These are phyloP conservation scores for Pseudoscleropodium purum DNA, from an alignment of 225 moss, liverwort and hornwort species.

Conservation along the genomic window DNA sequence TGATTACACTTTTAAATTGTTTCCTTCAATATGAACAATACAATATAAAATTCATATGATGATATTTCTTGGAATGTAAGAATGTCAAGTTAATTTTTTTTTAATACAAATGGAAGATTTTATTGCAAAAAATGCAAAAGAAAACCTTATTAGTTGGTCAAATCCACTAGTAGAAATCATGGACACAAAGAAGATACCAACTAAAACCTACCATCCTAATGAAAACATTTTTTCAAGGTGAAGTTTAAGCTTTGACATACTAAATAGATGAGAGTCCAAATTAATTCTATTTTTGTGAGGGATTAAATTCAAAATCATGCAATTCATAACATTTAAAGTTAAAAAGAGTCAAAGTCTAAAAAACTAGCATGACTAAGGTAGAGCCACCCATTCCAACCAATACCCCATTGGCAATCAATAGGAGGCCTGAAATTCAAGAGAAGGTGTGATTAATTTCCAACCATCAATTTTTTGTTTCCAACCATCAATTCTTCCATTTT, in stretches of 20 bases:
- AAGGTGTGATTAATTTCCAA: too few species aligned
- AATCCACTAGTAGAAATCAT: fast-evolving
- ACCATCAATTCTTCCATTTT: too few species aligned
- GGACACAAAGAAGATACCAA: background rate
- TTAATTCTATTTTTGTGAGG: background rate
- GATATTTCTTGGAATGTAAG: background rate
- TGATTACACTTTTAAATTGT: fast-evolving
- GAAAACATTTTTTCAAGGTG: background rate
- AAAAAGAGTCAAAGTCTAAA: background rate
- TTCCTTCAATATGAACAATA: background rate
- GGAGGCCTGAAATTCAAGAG: too few species aligned
- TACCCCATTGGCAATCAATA: too few species aligned
- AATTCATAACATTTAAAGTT: background rate
- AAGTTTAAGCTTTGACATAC: background rate
- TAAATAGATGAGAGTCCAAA: background rate
- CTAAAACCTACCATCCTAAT: background rate
- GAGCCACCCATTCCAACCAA: too few species aligned
- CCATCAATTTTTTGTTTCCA: too few species aligned
- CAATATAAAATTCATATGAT: background rate
- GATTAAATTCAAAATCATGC: background rate
- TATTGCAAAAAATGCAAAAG: background rate
- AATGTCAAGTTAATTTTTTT: background rate
- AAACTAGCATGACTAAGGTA: too few species aligned
- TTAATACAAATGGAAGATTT: too few species aligned
- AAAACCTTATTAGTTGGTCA: fast-evolving